Evolutionary conservation across 805 yeast genomes (phyloP), one percentile per base, ranked within the genome.

Genomic region (Blastobotrys americana): DNA sequence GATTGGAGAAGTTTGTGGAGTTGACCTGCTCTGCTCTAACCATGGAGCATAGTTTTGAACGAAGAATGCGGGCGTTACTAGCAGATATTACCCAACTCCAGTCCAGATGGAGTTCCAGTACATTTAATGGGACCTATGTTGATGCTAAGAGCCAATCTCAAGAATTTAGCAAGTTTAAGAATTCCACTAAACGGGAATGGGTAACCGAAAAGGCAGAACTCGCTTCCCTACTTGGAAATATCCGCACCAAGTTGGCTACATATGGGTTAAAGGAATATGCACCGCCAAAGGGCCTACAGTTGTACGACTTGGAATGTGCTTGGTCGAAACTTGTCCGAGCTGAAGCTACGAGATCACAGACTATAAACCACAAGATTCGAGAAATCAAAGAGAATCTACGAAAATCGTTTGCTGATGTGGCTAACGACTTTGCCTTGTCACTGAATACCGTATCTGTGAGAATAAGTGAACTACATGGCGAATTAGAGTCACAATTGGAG

Each of bases 401-500:
- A 35, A 50, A 46, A 35, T 39, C 51, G 4, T 64, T 65, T 52
- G 65, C 69, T 1, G 58, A 58, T 15, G 53, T 53, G 3, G 67
- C 72, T 10, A 60, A 63, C 34, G 52, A 57, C 19, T 50, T 59
- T 27, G 56, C 67, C 3, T 46, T 50, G 13, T 48, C 53, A 21
- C 42, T 67, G 2, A 51, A 55, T 16, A 46, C 51, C 1, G 52
- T 59, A 2, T 58, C 69, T 3, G 37, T 61, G 20, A 42, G 45
- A 10, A 49, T 65, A 23, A 48, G 59, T 21, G 55, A 53, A 9
- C 49, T 64, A 37, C 61, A 55, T 5, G 70, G 70, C 18, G 61
- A 59, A 27, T 58, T 69, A 17, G 68, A 68, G 36, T 58, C 53
- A 5, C 76, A 72, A 47, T 55, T 67, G 10, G 58, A 54, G 25